These are phyloP conservation scores for Syncephalis plumigaleata DNA, from an alignment of 371 early-diverging fungal species.

Conservation along the genomic window DNA sequence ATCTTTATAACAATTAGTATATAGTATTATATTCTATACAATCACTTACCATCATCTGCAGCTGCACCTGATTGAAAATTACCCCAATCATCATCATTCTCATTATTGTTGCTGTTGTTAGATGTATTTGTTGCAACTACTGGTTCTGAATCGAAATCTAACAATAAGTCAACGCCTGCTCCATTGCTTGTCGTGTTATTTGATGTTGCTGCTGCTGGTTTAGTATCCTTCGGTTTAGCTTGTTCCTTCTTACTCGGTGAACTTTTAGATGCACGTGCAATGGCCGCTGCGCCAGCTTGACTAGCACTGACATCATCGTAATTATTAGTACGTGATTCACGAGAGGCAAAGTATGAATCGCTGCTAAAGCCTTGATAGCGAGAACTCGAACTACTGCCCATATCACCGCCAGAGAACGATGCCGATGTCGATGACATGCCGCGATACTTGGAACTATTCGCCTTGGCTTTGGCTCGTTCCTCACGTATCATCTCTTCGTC, in stretches of 20 bases:
- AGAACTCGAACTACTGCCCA: conserved; percentile 14
- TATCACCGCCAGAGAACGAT: conserved; percentile 17
- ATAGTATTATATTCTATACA: background rate
- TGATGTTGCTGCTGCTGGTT: background rate
- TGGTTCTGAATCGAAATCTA: background rate
- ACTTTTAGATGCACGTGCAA: background rate
- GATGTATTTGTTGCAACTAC: background rate
- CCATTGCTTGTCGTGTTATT: background rate
- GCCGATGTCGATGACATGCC: conserved; percentile 43
- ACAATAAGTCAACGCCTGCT: background rate
- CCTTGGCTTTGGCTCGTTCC: conserved; percentile 78
- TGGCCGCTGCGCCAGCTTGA: background rate
- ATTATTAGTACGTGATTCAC: conserved; percentile 4
- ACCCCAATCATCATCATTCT: conserved; percentile 36
- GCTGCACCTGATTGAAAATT: conserved; percentile 18
- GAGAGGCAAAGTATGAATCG: conserved; percentile 10
- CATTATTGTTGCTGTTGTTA: background rate
- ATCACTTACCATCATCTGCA: conserved; percentile 8
- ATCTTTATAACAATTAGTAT: conserved; percentile 9
- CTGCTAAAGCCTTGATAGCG: conserved; percentile 13
- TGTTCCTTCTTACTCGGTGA: background rate
- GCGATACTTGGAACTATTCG: conserved; percentile 71
- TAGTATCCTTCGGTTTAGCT: background rate
- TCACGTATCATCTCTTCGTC: conserved; percentile 53
- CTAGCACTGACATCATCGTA: background rate